These are phyloP conservation scores for Musa beccarii DNA, from an alignment of 176 grass and related monocot species.

Conservation along the genomic window DNA sequence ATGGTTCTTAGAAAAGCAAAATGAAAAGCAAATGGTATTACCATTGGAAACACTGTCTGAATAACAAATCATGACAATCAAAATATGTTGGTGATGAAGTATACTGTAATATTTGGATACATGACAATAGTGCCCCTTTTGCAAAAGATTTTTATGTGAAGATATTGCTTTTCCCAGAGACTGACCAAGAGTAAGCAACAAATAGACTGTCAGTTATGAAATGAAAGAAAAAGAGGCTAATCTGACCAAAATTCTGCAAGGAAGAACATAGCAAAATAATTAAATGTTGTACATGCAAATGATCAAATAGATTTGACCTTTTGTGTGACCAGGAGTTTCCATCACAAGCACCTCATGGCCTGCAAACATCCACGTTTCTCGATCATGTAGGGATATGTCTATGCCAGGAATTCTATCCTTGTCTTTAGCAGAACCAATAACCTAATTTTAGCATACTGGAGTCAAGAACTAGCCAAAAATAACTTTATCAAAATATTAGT, in stretches of 20 bases:
- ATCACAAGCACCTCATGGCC: conserved; percentile 90
- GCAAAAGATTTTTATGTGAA: not conserved
- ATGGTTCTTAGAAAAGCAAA: not conserved
- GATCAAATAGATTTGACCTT: conserved; percentile 12
- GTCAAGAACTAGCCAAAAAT: not conserved
- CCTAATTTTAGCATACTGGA: conserved; percentile 31
- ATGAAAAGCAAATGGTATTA: not conserved
- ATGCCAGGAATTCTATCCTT: conserved; percentile 95
- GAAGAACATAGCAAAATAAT: not conserved
- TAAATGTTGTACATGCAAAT: not conserved
- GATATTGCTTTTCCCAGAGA: not conserved
- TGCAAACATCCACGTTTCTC: conserved; percentile 95
- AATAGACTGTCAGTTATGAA: not conserved
- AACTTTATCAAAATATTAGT: not conserved
- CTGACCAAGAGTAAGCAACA: not conserved
- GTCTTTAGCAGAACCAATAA: conserved; percentile 89
- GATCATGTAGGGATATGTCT: conserved; percentile 79
- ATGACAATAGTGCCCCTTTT: not conserved
- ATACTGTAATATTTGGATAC: no score
- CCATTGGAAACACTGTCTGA: not conserved
- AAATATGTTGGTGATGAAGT: no score
- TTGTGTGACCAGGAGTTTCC: conserved; percentile 94
- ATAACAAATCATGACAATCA: not conserved
- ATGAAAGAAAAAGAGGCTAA: not conserved
- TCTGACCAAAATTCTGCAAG: not conserved